A percentile compares a stretch with the other conserved stretches of the same genome.
These are phyloP conservation scores for Picea glauca DNA, from an alignment of 75 land plant genomes.

Conservation along the genomic window DNA sequence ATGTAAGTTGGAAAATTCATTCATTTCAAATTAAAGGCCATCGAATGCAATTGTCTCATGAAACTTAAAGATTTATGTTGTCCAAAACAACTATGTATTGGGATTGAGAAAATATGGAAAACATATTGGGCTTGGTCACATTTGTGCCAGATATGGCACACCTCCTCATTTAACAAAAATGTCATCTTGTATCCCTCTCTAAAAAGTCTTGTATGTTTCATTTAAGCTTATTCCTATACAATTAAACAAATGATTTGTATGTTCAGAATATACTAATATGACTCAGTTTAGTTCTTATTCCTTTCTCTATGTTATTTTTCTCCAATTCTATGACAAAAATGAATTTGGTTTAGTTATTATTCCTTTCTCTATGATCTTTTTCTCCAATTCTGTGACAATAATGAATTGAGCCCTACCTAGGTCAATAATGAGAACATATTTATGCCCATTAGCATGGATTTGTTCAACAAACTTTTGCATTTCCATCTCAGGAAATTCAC, in stretches of 20 bases:
- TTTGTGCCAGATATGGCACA: conserved; percentile 55
- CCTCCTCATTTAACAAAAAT: conserved; percentile 70
- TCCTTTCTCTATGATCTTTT: not conserved
- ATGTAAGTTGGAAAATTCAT: conserved; percentile 81
- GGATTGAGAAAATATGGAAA: conserved; percentile 79
- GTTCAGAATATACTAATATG: no score
- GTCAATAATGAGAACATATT: conserved; percentile 42
- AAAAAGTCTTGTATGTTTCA: conserved; percentile 39
- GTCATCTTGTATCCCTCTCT: conserved; percentile 43
- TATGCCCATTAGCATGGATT: conserved; percentile 28
- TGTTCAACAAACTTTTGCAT: conserved; percentile 20
- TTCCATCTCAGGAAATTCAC: conserved; percentile 25
- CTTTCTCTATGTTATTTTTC: no score
- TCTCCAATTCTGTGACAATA: no score
- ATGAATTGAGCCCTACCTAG: conserved; percentile 13
- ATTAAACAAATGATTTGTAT: not conserved
- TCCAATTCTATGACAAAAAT: not conserved
- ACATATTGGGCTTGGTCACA: conserved; percentile 35
- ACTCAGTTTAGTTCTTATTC: no score
- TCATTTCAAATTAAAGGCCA: conserved; percentile 95
- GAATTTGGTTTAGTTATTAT: not conserved
- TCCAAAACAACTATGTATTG: conserved; percentile 51
- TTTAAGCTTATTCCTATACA: conserved; percentile 53
- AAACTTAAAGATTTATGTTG: conserved; percentile 58
- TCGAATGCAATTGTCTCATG: conserved; percentile 56